phyloP scores from a whole-genome alignment of 345 rosid species.

The Anastatica hierochuntica region DNA sequence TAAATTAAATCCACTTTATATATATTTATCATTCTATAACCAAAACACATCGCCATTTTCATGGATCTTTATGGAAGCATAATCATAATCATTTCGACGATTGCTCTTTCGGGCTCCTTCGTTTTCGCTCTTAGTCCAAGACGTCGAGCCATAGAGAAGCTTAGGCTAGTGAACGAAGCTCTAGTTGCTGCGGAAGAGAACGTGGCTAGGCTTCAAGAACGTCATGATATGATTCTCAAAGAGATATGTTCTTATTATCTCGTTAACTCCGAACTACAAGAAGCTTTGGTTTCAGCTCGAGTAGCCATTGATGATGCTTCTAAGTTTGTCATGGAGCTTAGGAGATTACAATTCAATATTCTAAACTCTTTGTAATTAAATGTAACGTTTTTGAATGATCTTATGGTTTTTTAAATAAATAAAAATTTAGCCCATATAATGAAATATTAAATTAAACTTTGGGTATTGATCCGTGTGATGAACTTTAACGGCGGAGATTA shows the following conservation, averaged over 20 bases:
- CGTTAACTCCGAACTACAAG: constrained; percentile 36
- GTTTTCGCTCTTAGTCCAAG: constrained; percentile 29
- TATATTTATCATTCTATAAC: not conserved
- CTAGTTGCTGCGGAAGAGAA: constrained; percentile 45
- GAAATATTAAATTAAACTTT: too few species aligned
- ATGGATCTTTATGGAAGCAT: constrained; percentile 26
- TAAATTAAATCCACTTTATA: constrained; percentile 16
- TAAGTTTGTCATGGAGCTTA: constrained; percentile 33
- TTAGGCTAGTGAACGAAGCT: constrained; percentile 41
- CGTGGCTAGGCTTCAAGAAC: constrained; percentile 35
- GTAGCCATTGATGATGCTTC: constrained; percentile 40
- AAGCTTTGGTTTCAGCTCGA: constrained; percentile 35
- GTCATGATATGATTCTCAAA: constrained; percentile 43
- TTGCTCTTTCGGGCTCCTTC: constrained; percentile 40
- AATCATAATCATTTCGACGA: constrained; percentile 21
- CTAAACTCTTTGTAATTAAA: constrained; percentile 15
- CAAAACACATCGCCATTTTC: constrained; percentile 7
- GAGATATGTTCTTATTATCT: constrained; percentile 39
- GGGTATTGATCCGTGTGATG: not conserved
- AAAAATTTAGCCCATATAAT: too few species aligned
- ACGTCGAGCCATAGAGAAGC: constrained; percentile 36
- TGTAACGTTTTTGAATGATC: too few species aligned
- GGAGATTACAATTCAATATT: constrained; percentile 41
- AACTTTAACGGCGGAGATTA: constrained; percentile 15
- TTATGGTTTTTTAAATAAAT: too few species aligned